Conservation (phyloP, 371 early-diverging fungal species). For the Lichtheimia ramosa region DNA sequence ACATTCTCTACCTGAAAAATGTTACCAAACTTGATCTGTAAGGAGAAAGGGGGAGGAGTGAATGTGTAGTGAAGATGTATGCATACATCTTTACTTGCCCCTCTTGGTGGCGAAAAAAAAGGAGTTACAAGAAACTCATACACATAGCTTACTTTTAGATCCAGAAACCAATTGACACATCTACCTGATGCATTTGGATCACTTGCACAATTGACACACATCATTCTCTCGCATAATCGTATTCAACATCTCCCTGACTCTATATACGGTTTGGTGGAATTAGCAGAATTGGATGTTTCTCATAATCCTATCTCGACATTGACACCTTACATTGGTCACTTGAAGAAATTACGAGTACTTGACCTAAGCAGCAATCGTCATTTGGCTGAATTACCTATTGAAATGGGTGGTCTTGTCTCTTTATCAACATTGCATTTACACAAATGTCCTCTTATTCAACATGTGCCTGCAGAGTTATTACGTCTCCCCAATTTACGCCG, state of each 20-base stretch:
- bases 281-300: conserved; percentile 68
- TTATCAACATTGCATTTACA: conserved; percentile 65
- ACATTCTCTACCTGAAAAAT: conserved; percentile 9
- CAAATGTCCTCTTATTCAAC: conserved; percentile 57
- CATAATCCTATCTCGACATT: conserved; percentile 64
- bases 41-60: not conserved
- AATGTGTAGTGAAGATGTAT: conserved; percentile 1
- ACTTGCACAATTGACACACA: conserved; percentile 48
- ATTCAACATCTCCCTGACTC: conserved; percentile 59
- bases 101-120: conserved; percentile 5
- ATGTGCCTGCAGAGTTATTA: conserved; percentile 75
- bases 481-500: conserved; percentile 66
- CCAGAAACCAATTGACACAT: conserved; percentile 15
- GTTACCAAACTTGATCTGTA: conserved; percentile 12
- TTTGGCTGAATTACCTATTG: conserved; percentile 57
- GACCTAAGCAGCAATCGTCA: conserved; percentile 50
- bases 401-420: conserved; percentile 45
- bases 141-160: conserved; percentile 6
- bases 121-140: not conserved
- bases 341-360: conserved; percentile 47
- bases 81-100: conserved; percentile 1
- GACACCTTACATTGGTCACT: conserved; percentile 61
- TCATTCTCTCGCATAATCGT: conserved; percentile 38
- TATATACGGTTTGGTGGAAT: conserved; percentile 63
- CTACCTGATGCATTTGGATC: conserved; percentile 63